phyloP scores from a whole-genome alignment of 768 basidiomycete genomes.

The Piloderma croceum region DNA sequence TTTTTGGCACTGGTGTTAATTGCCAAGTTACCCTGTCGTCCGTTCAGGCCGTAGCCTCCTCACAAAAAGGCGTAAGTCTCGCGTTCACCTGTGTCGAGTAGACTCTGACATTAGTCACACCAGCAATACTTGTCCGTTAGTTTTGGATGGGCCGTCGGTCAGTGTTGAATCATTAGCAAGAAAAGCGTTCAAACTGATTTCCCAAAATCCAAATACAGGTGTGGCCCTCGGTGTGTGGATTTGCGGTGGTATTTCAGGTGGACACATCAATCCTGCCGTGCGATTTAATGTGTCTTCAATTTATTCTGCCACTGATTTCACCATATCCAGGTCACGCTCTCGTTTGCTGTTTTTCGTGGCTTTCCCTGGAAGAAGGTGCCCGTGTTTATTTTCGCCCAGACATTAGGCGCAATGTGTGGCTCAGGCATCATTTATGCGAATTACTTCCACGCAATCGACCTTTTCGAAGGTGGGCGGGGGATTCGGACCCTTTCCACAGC shows the following conservation, averaged over 20 bases:
- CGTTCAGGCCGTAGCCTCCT: constrained; percentile 38
- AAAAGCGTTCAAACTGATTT: neutral
- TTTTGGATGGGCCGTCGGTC: constrained; percentile 42
- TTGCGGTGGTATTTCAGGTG: constrained; percentile 43
- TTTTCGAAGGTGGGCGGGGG: constrained; percentile 52
- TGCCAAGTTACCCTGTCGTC: constrained; percentile 52
- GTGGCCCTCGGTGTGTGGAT: constrained; percentile 45
- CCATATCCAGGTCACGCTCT: constrained; percentile 9
- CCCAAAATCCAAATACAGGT: too few relatives aligned
- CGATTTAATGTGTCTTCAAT: constrained; percentile 2
- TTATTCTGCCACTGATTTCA: constrained; percentile 7
- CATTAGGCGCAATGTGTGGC: constrained; percentile 59
- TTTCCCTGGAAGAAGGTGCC: constrained; percentile 85
- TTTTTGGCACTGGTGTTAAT: constrained; percentile 54
- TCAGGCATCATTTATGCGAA: constrained; percentile 59
- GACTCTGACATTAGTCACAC: too few relatives aligned
- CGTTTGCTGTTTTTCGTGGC: constrained; percentile 51
- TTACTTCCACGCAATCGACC: constrained; percentile 64
- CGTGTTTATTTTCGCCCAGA: constrained; percentile 56
- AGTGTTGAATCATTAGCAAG: neutral
- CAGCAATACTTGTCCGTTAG: constrained; percentile 39
- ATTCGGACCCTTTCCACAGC: constrained; percentile 54
- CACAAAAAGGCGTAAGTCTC: constrained; percentile 55
- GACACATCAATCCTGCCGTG: constrained; percentile 39
- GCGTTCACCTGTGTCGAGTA: too few relatives aligned